These are phyloP conservation scores for Candida peoriensis DNA, from an alignment of 805 yeast species.

Conservation along the genomic window DNA sequence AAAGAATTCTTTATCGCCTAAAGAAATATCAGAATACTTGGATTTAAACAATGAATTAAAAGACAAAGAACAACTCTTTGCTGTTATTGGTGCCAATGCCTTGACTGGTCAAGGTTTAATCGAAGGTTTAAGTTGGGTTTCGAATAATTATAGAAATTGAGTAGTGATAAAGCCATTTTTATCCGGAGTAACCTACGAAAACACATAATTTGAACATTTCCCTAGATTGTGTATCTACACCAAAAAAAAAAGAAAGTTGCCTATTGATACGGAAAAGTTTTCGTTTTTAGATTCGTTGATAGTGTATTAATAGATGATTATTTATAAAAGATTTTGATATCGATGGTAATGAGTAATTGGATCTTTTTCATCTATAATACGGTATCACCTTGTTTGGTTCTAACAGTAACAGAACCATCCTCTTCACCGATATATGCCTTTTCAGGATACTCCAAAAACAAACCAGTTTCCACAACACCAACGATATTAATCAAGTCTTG, in stretches of 20 bases:
- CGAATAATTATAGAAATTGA: constrained; percentile 43
- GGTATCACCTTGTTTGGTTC: constrained; percentile 24
- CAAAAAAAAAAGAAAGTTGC: constrained; percentile 1
- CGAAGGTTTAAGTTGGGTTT: constrained; percentile 84
- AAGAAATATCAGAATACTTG: constrained; percentile 72
- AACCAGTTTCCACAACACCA: constrained; percentile 96
- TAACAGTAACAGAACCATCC: constrained; percentile 53
- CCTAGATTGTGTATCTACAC: not conserved
- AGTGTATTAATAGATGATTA: too few relatives aligned
- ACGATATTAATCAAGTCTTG: constrained; percentile 63
- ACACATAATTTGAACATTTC: too few relatives aligned
- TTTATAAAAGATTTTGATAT: too few relatives aligned
- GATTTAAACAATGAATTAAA: constrained; percentile 53
- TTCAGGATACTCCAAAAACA: constrained; percentile 65
- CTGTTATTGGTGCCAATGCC: constrained; percentile 88
- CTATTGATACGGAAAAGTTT: constrained; percentile 1
- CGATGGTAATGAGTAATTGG: too few relatives aligned
- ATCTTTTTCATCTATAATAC: too few relatives aligned
- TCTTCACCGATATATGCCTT: constrained; percentile 88
- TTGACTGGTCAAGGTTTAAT: constrained; percentile 84
- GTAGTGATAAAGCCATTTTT: too few relatives aligned
- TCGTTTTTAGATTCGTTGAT: too few relatives aligned
- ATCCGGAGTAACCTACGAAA: too few relatives aligned
- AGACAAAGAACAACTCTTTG: constrained; percentile 69
- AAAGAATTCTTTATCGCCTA: constrained; percentile 82